Evolutionary conservation across 1,284 basidiomycete species (phyloP), one percentile per base, ranked within the genome.

Genomic region (Melampsora abietis-canadensis): DNA sequence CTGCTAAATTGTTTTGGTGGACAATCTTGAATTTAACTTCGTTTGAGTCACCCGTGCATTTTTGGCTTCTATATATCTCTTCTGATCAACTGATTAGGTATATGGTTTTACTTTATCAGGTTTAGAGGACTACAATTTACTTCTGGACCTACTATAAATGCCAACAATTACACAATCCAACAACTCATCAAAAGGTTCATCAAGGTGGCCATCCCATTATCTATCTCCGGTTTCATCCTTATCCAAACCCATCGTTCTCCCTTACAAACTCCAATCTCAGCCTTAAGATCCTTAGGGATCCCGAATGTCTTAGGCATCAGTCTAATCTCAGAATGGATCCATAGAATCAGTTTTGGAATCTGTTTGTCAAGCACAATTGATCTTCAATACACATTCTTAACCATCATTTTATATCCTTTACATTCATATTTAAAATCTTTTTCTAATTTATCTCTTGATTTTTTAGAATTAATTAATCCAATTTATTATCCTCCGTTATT

Each of bases 401-500:
- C 24, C 4, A 19, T 27, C 31, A 6, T 30, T 31, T 19, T 61
- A 4, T 6, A n/a, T 27, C n/a, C n/a, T n/a, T n/a, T n/a, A n/a
- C n/a, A n/a, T 7, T 27, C 27, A 14, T 57, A 21, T 17, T 34
- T 19, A 4, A 61, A 31, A 15, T 61, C 7, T 19, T 24, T 61
- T 27, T 27, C 34, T 8, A 34, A 34, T 4, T 34, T 5, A 61
- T 31, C 17, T 61, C 10, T 31, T 30, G 21, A 19, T 27, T 27
- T 61, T 17, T 24, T 27, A 27, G 30, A 61, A 27, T 34, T 61
- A 27, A 27, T 61, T 19, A 34, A 61, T 34, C 60, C 60, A 19
- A 34, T 34, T 19, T 61, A 34, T 24, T 61, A 61, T 34, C 60
- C 60, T 19, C 60, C 60, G 1, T 4, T 61, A 30, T 61, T 61